A percentile compares a stretch with the other conserved stretches of the same genome.
phyloP scores from a whole-genome alignment of 1,284 basidiomycete genomes.

The Leccinum solheimii region DNA sequence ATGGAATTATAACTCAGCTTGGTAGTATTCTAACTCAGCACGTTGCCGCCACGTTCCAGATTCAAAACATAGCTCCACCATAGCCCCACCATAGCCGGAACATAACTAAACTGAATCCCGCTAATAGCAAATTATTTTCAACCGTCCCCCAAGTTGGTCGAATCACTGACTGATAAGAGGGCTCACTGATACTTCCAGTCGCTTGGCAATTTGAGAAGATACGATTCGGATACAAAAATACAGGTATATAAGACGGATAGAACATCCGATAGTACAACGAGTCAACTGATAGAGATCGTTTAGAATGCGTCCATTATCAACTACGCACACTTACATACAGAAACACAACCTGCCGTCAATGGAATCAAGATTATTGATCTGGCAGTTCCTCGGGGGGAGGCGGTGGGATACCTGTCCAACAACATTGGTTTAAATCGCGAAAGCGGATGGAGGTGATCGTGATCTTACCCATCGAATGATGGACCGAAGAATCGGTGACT shows the following conservation, averaged over 20 bases:
- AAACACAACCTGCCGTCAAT: neutral
- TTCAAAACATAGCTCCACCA: too few relatives aligned
- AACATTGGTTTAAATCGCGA: neutral
- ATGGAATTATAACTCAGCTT: too few relatives aligned
- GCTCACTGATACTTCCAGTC: neutral
- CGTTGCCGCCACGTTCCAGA: too few relatives aligned
- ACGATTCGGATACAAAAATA: neutral
- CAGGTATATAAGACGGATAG: neutral
- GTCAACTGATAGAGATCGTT: neutral
- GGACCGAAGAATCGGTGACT: conserved; percentile 28
- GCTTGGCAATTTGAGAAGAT: neutral
- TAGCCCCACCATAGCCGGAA: too few relatives aligned
- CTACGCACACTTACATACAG: conserved; percentile 4
- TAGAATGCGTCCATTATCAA: neutral
- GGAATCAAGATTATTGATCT: conserved; percentile 3
- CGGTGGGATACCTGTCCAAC: conserved; percentile 9
- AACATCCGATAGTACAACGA: neutral
- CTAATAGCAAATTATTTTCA: too few relatives aligned
- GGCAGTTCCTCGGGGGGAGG: conserved; percentile 7
- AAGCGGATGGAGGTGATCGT: neutral
- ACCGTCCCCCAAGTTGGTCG: too few relatives aligned
- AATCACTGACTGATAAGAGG: too few relatives aligned
- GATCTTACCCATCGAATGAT: conserved; percentile 28
- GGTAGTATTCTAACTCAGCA: too few relatives aligned
- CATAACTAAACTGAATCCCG: too few relatives aligned